Base-by-base conservation (phyloP, 352 stramenopile species). In the Pythium periplocum region DNA sequence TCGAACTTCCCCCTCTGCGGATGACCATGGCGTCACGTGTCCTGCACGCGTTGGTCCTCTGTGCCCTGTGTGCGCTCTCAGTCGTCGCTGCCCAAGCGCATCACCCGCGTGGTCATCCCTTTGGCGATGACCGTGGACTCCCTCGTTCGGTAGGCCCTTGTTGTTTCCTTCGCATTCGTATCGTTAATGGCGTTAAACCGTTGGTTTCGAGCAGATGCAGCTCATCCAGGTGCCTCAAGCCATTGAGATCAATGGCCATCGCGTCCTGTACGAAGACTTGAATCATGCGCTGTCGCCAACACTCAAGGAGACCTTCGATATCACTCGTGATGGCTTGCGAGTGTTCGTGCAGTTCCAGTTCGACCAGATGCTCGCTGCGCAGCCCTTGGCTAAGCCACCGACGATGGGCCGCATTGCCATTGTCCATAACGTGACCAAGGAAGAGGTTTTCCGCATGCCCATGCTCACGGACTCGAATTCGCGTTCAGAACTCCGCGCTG, bases 221-320 rank as follows among this genome's bases (percentile, higher is more conserved):
- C 17, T 26, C 17, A 26, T 26, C 17, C 17, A 26, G 17, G 17
- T 26, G 17, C 17, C 17, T 26, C 17, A 26, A 32, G 59, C 51
- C 11, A 64, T 64, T 47, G 57, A 64, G 42, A 59, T 64, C 41
- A 64, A 64, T 17, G 57, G 57, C 31, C 57, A 59, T 42, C 47
- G 42, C 2, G 57, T 64, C 12, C 51, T 59, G 9, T 46, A 59
- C 17, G 57, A 64, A 48, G 57, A 64, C 26, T 47, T 64, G 8
- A 30, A 56, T 11, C 57, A 64, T 40, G 57, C 57, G 40, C 51
- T 64, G 51, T 52, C 47, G 34, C 57, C 57, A 1, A 42, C 38
- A 42, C 45, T 59, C 2, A 46, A 64, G 39, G 51, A 64, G 33
- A 64, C 57, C 17, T 40, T 64, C 38, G 57, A 64, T 33, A 38